Base-by-base conservation (phyloP, 176 grass and related monocot species). In the Zizania latifolia region DNA sequence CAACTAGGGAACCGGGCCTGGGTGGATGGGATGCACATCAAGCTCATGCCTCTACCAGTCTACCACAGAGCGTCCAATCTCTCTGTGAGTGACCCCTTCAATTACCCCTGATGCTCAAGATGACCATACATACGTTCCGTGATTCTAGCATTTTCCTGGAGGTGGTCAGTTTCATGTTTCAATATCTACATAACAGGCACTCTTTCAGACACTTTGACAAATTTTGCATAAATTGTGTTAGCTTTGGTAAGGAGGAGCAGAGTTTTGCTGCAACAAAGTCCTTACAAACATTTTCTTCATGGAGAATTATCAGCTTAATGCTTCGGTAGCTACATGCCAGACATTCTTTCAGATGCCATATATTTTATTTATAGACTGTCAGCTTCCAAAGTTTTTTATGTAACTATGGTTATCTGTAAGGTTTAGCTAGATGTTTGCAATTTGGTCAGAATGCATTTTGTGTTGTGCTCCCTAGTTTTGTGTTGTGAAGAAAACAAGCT, bases 21-120 rank as follows among this genome's bases (percentile, higher is more conserved):
- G 6, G 35, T 41, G 55, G 63, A 81, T 19, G 43, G n/a, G 63
- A 61, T 86, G 77, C 13, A 17, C 2, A 3, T 8, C 34, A 86
- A 70, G 63, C 72, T 86, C n/a, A 76, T 69, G 40, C 30, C 77
- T 81, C 63, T 81, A 34, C 29, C 55, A 71, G 77, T 62, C 43
- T 63, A 70, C 73, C 55, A 50, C n/a, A 74, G 21, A 62, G 77
- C 77, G 51, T 81, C 84, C 1, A 63, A 86, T 75, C 70, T 86
- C 33, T 86, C 77, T 37, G 28, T 75, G 43, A 81, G 10, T 12
- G 84, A 86, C 10, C 84, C 84, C 5, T 86, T 86, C 14, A 62
- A 86, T 26, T 50, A 86, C 27, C 31, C 54, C 17, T 86, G 62
- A 75, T 34, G 39, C 40, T 76, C 64, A 71, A 63, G 48, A 48